Evolutionary conservation across 176 grass and related monocot species (phyloP), one percentile per base, ranked within the genome.

Genomic region (Musa troglodytarum): DNA sequence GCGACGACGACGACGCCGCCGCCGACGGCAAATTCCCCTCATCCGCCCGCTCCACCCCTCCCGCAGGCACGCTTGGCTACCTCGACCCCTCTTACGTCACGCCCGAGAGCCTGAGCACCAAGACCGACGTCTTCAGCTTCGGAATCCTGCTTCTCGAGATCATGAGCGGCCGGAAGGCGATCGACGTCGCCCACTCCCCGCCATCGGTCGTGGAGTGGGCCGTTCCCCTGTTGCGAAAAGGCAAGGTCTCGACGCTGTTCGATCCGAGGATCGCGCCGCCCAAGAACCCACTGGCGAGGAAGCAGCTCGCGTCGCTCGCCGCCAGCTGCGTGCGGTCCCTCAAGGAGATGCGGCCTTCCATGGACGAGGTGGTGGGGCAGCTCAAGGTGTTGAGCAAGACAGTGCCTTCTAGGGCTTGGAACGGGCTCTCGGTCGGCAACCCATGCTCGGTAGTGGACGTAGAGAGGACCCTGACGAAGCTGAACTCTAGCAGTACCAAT

Each of bases 71-170:
- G 52, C 86, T 99, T 1, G 95, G 95, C 2, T 99, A 99, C 80
- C 90, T 99, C 34, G 95, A 99, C 84, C 95, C 95, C 8, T 83
- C 90, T 5, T 99, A 99, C 78, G 88, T 99, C 58, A 98, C 95
- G 2, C 95, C 95, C 4, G 90, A 99, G 55, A 91, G 86, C 83
- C 78, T 99, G 69, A 99, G 95, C 87, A 99, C 95, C 80, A 99
- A 99, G 83, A 99, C 95, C 1, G 95, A 99, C 71, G 95, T 99
- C n/a, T 99, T 99, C 83, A 99, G 95, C 87, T 99, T 99, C 72
- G 95, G 95, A 65, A 99, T 99, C 81, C 86, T 99, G 64, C 89
- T 99, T 22, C 89, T 99, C 10, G 95, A 99, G 83, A 99, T 99
- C 66, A 91, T 99, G 81, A 99, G 95, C 81, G 95, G 95, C 1